Conservation (phyloP, 2,329 filamentous ascomycete genomes). For the Calcarisporium arbuscula region DNA sequence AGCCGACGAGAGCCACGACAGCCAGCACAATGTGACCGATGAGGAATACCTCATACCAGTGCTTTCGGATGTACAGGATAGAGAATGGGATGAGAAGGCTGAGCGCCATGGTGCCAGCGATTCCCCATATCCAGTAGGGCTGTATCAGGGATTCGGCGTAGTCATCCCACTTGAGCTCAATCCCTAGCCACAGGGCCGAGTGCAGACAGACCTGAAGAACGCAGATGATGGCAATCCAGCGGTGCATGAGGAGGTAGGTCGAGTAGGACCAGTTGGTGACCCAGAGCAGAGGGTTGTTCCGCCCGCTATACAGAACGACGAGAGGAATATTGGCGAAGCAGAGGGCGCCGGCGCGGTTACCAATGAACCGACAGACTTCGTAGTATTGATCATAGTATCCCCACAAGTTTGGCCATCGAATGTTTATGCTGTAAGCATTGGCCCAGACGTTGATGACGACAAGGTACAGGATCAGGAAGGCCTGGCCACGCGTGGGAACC, state of each 20-base stretch:
- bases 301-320: constrained; percentile 31
- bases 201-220: constrained; percentile 31
- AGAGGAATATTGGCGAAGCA: constrained; percentile 31
- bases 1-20: constrained; percentile 32
- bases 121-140: constrained; percentile 37
- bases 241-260: constrained; percentile 41
- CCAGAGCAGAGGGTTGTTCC: constrained; percentile 39
- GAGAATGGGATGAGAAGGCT: constrained; percentile 23
- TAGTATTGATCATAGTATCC: constrained; percentile 11
- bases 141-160: no score
- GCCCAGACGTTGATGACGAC: constrained; percentile 28
- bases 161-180: no score
- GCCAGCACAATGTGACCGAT: constrained; percentile 33
- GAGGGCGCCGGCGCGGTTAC: constrained; percentile 31
- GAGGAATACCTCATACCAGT: constrained; percentile 36
- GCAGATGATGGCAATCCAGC: constrained; percentile 37
- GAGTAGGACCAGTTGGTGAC: constrained; percentile 39
- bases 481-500: constrained; percentile 35
- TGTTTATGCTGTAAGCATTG: constrained; percentile 18
- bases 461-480: constrained; percentile 36
- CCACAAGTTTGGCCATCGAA: constrained; percentile 21
- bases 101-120: constrained; percentile 27
- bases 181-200: no score
- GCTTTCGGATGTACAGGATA: constrained; percentile 27
- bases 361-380: constrained; percentile 24